Evolutionary conservation across 1,284 basidiomycete genomes (phyloP), one percentile per base, ranked within the genome.

Genomic region (Puccinia brachypodii): DNA sequence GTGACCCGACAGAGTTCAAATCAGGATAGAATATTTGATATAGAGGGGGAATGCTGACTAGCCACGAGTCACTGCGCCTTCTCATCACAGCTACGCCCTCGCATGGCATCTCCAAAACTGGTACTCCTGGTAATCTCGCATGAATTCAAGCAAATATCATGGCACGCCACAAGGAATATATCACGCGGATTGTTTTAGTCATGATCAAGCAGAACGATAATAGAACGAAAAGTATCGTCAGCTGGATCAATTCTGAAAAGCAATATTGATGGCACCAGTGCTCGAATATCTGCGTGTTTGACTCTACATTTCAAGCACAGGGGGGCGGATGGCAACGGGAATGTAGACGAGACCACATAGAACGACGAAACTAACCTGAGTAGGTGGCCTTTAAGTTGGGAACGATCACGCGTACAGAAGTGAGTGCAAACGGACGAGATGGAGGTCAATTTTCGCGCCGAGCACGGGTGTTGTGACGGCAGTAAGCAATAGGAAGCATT

Each of bases 41-140:
- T 22, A 4, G 13, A 8, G 42, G 11, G n/a, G 3, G 53, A 38
- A 73, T 60, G 33, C 79, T 81, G 33, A 81, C 79, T 82, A 98
- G 89, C 94, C 97, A 99, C 71, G 92, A 93, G 88, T 99, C 97
- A 60, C 93, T 90, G 85, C 96, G 92, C 84, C 97, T 90, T 76
- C 96, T 91, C 97, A 99, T 99, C 84, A 99, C 95, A 76, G 97
- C 96, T 85, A 98, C 93, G 82, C 92, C 92, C 87, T 95, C 95
- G 88, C 93, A 95, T 22, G 84, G 84, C 76, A 87, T 86, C 84
- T 86, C 78, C 75, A 69, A 71, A 25, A 81, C 82, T 36, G 74
- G 74, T n/a, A 82, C 73, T 22, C 71, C 74, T 83, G 62, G 22
- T 47, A 2, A 28, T 42, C 42, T 40, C n/a, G 56, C 33, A 28